Conservation (phyloP, 345 rosid species). For the Bruguiera parviflora region DNA sequence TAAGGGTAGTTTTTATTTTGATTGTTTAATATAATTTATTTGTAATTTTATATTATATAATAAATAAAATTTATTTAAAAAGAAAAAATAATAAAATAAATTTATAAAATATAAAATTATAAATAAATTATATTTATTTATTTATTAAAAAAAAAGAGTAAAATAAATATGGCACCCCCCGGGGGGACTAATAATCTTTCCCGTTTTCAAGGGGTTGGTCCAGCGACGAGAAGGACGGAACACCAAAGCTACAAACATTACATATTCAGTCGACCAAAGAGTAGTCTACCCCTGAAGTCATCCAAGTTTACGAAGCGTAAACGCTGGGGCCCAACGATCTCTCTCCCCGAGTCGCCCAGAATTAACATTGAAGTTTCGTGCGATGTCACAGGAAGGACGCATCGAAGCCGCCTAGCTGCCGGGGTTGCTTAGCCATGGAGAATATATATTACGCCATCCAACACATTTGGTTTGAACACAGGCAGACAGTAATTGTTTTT, state of each 20-base stretch:
- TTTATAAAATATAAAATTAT: too few species aligned
- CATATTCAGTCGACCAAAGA: too few species aligned
- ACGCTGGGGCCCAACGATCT: background rate
- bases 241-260: background rate
- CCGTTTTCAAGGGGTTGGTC: slow-evolving; percentile 12
- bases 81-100: too few species aligned
- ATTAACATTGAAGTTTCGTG: slow-evolving; percentile 40
- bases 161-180: too few species aligned
- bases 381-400: slow-evolving; percentile 33
- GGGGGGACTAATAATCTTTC: too few species aligned
- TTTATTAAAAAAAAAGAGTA: too few species aligned
- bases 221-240: background rate
- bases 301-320: background rate
- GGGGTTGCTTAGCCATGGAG: background rate
- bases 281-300: slow-evolving; percentile 10
- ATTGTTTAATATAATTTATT: too few species aligned
- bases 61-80: too few species aligned
- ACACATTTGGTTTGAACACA: too few species aligned
- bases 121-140: too few species aligned
- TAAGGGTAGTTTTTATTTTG: background rate
- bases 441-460: background rate
- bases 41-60: too few species aligned
- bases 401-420: slow-evolving; percentile 18
- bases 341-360: slow-evolving; percentile 2
- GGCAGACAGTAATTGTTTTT: too few species aligned